Evolutionary conservation across 2,329 filamentous ascomycete species (phyloP).

Genomic region (Macrophomina pseudophaseolina): DNA sequence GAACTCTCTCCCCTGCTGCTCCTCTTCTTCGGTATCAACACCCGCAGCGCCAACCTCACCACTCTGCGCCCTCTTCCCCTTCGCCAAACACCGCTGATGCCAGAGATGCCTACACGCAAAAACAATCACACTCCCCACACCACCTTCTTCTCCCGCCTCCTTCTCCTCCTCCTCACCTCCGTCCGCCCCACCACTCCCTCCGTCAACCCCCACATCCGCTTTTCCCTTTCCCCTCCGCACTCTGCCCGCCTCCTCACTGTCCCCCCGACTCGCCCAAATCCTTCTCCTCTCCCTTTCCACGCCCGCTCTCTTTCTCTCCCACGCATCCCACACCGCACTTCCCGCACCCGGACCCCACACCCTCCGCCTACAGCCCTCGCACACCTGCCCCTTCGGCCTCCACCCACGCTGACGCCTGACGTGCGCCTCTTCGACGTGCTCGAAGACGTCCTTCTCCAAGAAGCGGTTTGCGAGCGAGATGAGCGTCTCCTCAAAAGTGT

Average conservation of each 20-base stretch:
- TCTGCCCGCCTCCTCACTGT: constrained; percentile 41
- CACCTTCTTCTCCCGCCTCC: constrained; percentile 51
- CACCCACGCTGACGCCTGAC: constrained; percentile 82
- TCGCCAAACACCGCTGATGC: constrained; percentile 42
- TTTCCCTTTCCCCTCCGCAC: constrained; percentile 60
- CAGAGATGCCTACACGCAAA: constrained; percentile 50
- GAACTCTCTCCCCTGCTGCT: constrained; percentile 8
- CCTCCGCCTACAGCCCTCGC: constrained; percentile 81
- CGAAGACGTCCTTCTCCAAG: constrained; percentile 86
- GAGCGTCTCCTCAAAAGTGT: constrained; percentile 92
- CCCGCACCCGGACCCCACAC: constrained; percentile 90
- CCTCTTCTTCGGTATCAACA: not conserved
- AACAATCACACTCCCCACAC: constrained; percentile 37
- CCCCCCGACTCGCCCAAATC: constrained; percentile 43
- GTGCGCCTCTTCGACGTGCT: constrained; percentile 76
- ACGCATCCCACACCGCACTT: constrained; percentile 75
- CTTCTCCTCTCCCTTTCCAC: constrained; percentile 51
- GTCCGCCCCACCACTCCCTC: constrained; percentile 46
- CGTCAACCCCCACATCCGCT: constrained; percentile 42
- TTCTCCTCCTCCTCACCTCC: constrained; percentile 49
- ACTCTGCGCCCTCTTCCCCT: not conserved
- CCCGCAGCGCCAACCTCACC: not conserved
- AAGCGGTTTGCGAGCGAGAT: constrained; percentile 83
- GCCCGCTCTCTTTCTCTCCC: constrained; percentile 66
- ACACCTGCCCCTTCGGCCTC: constrained; percentile 84